Base-by-base conservation (phyloP, 441 rosid genomes). In the Biscutella laevigata region DNA sequence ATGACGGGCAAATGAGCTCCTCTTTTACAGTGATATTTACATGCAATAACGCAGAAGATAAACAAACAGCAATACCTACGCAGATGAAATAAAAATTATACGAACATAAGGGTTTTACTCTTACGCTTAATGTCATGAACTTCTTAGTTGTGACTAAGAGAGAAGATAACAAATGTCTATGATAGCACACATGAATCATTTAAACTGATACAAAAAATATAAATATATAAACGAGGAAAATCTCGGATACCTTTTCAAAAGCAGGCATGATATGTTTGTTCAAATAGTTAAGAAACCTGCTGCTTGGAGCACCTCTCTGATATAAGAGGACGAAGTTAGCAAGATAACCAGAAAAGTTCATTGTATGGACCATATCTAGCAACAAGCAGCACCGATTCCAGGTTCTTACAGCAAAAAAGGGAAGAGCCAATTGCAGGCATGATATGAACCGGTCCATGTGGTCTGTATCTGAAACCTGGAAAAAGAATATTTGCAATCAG, bases 381-480 rank as follows among this genome's bases (percentile, higher is more conserved):
- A 13, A 65, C n/a, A 34, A 42, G 11, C 4, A 33, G 10, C 24
- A 43, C 43, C 21, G 34, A 36, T 13, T 33, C 17, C 4, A 10
- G 61, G 57, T 57, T 22, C 72, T 4, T 78, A 92, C 98, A 83
- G 86, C 69, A 34, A 92, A 92, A 77, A 88, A 82, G 4, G 96
- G 98, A 74, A 86, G 81, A 30, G 96, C 94, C 83, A 81, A 75
- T 67, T 77, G 78, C 68, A 92, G 81, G 71, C 98, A 92, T 50
- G 96, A 88, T 73, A 88, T 85, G 74, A 92, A 74, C 59, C 98
- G 78, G 74, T 88, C 83, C 56, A 92, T 88, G 64, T 88, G 98
- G 66, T 92, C 98, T 10, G 77, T 73, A 73, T 92, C 96, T 16
- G 79, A 71, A 73, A 84, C 95, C 99, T 92, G 86, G 62, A 72